Base-by-base conservation (phyloP, 2,329 filamentous ascomycete genomes). In the Ustilaginoidea virens region DNA sequence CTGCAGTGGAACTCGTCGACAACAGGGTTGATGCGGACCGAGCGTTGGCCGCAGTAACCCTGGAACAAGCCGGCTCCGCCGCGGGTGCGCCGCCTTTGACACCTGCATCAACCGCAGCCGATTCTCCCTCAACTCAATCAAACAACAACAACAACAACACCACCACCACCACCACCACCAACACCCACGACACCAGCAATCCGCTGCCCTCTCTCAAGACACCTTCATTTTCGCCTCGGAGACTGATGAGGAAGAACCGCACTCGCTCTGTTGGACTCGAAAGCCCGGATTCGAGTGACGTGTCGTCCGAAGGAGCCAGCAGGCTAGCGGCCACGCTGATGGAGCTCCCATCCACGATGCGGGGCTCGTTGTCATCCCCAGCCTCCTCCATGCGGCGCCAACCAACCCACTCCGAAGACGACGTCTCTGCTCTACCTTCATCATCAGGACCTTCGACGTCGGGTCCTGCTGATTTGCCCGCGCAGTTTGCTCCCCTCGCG, bases 401-500 rank as follows among this genome's bases (percentile, higher is more conserved):
- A 15, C 10, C 32, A 11, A 24, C 13, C 18, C 38, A 35, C 33
- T 37, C 35, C 32, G 39, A 36, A 35, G 26, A 29, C 29, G 32
- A 30, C 32, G 29, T 29, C 25, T 13, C 23, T 21, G n/a, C 17
- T 7, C 20, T 12, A 7, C 11, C 18, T 11, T 27, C 25, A 12
- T 25, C 30, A 17, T 20, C 17, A 29, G 23, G n/a, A 25, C 4
- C 11, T 18, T 17, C 35, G 28, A 38, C 41, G 25, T 45, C 40
- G 32, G 39, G 42, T 28, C 25, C 32, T 28, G 23, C 41, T 35
- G 35, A 45, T 42, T 38, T 36, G 39, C 45, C 48, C 36, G 49
- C 42, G 32, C 44, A 45, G 36, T 67, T 62, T 41, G 56, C 56
- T 35, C 66, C 67, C 34, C 58, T 75, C 44, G 62, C 58, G 43